These are phyloP conservation scores for Phyllosticta citriasiana DNA, from an alignment of 2,329 filamentous ascomycete genomes.

Conservation along the genomic window DNA sequence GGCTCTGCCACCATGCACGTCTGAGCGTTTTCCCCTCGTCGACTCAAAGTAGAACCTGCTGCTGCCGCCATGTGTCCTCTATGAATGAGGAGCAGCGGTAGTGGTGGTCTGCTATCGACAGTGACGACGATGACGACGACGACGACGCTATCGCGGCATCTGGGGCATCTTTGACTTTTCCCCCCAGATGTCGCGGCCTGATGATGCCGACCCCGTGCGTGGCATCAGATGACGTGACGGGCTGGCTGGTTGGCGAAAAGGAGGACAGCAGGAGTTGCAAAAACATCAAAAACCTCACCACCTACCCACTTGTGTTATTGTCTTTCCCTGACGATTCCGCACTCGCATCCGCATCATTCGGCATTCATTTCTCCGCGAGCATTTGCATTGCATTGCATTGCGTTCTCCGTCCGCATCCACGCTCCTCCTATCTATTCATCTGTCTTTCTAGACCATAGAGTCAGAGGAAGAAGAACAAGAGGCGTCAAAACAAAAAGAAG, in stretches of 20 bases:
- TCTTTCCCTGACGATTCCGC: no score
- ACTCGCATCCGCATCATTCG: no score
- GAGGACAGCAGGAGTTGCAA: background rate
- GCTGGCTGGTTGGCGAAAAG: background rate
- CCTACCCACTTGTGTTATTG: background rate
- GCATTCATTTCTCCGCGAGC: background rate
- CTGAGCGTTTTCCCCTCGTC: background rate
- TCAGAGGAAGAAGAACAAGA: no score
- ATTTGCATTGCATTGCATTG: background rate
- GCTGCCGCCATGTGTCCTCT: no score
- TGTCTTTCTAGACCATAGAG: no score
- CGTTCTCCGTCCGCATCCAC: no score
- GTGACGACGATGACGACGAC: background rate
- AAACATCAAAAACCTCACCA: background rate
- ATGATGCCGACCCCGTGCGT: background rate
- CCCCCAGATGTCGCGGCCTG: background rate
- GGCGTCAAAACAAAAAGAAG: no score
- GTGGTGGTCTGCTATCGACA: background rate
- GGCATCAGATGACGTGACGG: background rate
- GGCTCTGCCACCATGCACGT: conserved; percentile 3
- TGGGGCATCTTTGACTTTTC: background rate
- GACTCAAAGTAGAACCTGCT: background rate
- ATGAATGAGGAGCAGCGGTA: background rate
- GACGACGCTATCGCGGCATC: background rate
- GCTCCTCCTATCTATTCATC: no score